These are phyloP conservation scores for Linaria vulgaris DNA, from an alignment of 257 asterid species.

Conservation along the genomic window DNA sequence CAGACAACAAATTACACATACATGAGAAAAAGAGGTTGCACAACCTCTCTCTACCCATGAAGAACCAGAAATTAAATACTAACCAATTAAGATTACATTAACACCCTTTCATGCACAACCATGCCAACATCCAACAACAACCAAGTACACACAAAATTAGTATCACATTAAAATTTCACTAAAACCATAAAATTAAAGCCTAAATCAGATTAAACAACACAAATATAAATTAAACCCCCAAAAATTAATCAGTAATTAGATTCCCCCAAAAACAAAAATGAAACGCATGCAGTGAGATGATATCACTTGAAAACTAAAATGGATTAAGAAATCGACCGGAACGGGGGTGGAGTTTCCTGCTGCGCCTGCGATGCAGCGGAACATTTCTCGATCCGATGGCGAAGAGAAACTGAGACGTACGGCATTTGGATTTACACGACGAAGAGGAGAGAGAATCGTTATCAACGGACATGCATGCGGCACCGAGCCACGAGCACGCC, in stretches of 20 bases:
- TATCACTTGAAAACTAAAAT: too few species aligned
- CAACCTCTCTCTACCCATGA: slow-evolving; percentile 11
- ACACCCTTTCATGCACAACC: slow-evolving; percentile 35
- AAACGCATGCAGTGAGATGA: too few species aligned
- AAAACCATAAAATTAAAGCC: not conserved
- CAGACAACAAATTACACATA: slow-evolving; percentile 2
- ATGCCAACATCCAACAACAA: slow-evolving; percentile 16
- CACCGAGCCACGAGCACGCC: slow-evolving; percentile 72
- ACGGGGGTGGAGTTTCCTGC: slow-evolving; percentile 29
- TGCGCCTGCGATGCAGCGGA: slow-evolving; percentile 31
- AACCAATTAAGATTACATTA: too few species aligned
- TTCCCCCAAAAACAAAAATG: too few species aligned
- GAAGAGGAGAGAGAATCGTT: slow-evolving; percentile 33
- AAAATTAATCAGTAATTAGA: too few species aligned
- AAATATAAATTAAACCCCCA: too few species aligned
- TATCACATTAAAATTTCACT: not conserved
- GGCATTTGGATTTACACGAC: slow-evolving; percentile 31
- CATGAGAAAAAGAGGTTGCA: slow-evolving; percentile 2
- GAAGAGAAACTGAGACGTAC: slow-evolving; percentile 33
- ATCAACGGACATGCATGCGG: slow-evolving; percentile 89
- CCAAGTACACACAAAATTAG: not conserved
- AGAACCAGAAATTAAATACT: slow-evolving; percentile 8
- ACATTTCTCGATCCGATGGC: slow-evolving; percentile 33
- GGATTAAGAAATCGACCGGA: slow-evolving; percentile 33
- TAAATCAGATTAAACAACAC: slow-evolving; percentile 11